Percentiles rank a stretch among this genome's conserved stretches.
Evolutionary conservation across 2,329 filamentous ascomycete genomes (phyloP).

Genomic region (Lachnellula hyalina): DNA sequence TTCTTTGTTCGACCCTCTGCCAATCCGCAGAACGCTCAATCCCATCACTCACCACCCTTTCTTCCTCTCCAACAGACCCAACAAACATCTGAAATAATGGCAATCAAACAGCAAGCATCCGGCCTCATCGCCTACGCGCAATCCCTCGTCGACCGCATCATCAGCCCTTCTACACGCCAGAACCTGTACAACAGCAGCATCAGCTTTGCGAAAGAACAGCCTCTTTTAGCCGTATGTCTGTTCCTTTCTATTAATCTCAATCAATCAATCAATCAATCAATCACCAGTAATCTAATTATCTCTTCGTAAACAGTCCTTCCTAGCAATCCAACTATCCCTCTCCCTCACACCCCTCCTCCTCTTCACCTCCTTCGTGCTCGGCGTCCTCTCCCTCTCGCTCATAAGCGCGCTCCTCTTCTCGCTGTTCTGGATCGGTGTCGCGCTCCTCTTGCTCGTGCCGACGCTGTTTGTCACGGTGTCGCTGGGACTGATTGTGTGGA

Average conservation of each 20-base stretch:
- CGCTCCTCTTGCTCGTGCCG: conserved; percentile 62
- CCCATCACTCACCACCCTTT: not conserved
- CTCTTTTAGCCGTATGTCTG: conserved; percentile 60
- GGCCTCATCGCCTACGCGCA: conserved; percentile 16
- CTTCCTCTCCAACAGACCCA: not conserved
- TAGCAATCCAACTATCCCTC: conserved; percentile 59
- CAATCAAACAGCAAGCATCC: conserved; percentile 17
- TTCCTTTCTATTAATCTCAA: not conserved
- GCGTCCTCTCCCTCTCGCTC: conserved; percentile 57
- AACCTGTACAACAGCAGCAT: conserved; percentile 48
- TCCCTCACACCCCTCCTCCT: conserved; percentile 62
- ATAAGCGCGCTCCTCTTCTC: conserved; percentile 59
- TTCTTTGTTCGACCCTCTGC: not conserved
- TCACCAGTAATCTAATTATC: conserved; percentile 4
- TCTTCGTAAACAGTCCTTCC: conserved; percentile 51
- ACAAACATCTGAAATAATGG: conserved; percentile 10
- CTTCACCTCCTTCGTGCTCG: conserved; percentile 62
- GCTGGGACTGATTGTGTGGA: conserved; percentile 59
- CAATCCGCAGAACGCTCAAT: not conserved
- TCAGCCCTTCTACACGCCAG: conserved; percentile 57
- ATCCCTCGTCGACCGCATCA: conserved; percentile 41
- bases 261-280: not conserved
- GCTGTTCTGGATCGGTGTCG: conserved; percentile 62
- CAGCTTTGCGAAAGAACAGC: conserved; percentile 56
- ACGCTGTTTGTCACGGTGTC: conserved; percentile 61